phyloP scores from a whole-genome alignment of 129 eudicot species.

The Gnaphalium uliginosum region DNA sequence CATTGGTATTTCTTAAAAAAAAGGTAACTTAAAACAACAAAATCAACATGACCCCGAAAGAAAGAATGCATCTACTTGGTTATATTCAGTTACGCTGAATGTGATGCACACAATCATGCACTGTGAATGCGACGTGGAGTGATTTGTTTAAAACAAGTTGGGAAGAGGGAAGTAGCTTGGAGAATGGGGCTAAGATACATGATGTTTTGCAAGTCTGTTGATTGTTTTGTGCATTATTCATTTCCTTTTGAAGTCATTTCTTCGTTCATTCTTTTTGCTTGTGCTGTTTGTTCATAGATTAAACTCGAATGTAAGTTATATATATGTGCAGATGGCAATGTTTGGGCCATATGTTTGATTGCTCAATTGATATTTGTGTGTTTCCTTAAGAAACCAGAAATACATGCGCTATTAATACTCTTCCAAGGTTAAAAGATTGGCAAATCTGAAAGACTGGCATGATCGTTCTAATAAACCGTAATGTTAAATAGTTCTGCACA shows the following conservation, averaged over 20 bases:
- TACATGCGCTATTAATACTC: background rate
- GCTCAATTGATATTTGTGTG: background rate
- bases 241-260: background rate
- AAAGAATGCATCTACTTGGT: background rate
- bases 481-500: no score
- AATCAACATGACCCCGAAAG: background rate
- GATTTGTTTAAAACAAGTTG: background rate
- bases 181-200: background rate
- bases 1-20: conserved; percentile 50
- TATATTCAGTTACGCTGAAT: background rate
- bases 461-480: no score
- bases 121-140: background rate
- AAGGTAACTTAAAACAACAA: background rate
- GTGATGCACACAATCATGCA: background rate
- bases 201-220: background rate
- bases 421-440: background rate
- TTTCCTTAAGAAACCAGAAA: background rate
- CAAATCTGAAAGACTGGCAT: background rate
- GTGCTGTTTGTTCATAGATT: conserved; percentile 6
- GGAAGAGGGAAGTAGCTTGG: conserved; percentile 11
- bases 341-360: conserved; percentile 7
- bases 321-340: conserved; percentile 16
- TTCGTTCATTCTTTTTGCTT: conserved; percentile 23
- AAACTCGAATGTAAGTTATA: conserved; percentile 11
- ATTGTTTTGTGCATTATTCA: background rate